Percentiles rank a stretch among this genome's conserved stretches.
Conservation (phyloP, 192 early-diverging fungal species). For the Backusella parvicylindrica region DNA sequence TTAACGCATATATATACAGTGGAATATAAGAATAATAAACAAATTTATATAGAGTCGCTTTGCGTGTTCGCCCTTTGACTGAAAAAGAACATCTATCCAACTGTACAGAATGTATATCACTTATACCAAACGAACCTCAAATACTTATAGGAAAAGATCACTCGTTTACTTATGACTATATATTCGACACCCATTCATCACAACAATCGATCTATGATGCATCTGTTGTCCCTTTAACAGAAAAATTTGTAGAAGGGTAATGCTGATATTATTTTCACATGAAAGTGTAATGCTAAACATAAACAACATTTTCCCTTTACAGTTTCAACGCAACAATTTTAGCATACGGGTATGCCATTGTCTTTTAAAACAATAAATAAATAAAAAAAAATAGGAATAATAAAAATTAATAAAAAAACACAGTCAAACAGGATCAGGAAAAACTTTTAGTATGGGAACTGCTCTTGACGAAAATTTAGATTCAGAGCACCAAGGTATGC, state of each 20-base stretch:
- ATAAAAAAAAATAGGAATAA: not conserved
- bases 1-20: not conserved
- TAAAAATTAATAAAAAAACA: not conserved
- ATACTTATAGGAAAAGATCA: slow-evolving; percentile 58
- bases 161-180: slow-evolving; percentile 67
- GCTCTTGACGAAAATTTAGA: slow-evolving; percentile 36
- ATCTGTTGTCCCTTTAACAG: slow-evolving; percentile 58
- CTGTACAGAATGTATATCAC: slow-evolving; percentile 55
- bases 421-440: slow-evolving; percentile 88
- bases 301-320: not conserved
- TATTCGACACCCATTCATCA: slow-evolving; percentile 49
- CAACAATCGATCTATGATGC: slow-evolving; percentile 58
- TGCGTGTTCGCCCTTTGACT: slow-evolving; percentile 75
- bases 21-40: not conserved
- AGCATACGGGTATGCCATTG: slow-evolving; percentile 5
- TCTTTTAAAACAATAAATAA: not conserved
- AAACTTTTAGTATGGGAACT: slow-evolving; percentile 95
- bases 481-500: slow-evolving; percentile 2
- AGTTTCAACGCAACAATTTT: slow-evolving; percentile 86
- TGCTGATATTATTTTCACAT: not conserved
- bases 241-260: slow-evolving; percentile 73
- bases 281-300: not conserved
- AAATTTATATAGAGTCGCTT: slow-evolving; percentile 53
- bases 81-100: slow-evolving; percentile 67
- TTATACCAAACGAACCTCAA: slow-evolving; percentile 56